Evolutionary conservation across 2,329 filamentous ascomycete species (phyloP), one percentile per base, ranked within the genome.

Genomic region (Arthrobotrys musiformis): DNA sequence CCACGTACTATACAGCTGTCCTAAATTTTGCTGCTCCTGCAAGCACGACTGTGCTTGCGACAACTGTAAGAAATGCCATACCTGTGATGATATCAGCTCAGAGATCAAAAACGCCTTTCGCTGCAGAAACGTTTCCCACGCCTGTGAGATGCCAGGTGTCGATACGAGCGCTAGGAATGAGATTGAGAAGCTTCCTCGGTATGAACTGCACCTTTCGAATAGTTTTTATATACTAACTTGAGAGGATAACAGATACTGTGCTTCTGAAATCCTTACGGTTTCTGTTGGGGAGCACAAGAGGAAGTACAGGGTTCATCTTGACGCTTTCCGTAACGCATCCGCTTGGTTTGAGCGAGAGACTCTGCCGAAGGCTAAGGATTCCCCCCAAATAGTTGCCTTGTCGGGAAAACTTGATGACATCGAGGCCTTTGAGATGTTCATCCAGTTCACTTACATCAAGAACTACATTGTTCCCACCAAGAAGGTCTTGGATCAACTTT

Each of bases 371-470:
- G 15, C 37, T 1, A 42, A 42, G 37, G 37, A 42, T 15, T 42
- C 37, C 17, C 37, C 17, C 37, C 37, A 42, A 13, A n/a, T 1
- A 2, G 11, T 42, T 4, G 6, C 37, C 3, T 42, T 42, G 37
- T n/a, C 37, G 13, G 37, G 17, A 4, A 42, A 62, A 52, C 54
- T 62, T 30, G 67, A 70, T 44, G 54, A 70, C 42, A 13, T 17
- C 1, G 28, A 70, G 4, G 67, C 67, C 0, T 70, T 70, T 22
- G 28, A 33, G 13, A 54, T 62, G 54, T 62, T 70, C 28, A 28
- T 42, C 6, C 67, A 70, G 17, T 70, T 52, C 13, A 50, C 28
- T 13, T 70, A 70, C 24, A 52, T 70, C 22, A 28, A 42, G 19
- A 58, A 70, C 26, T 70, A 70, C 28, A 42, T 62, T 9, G n/a